Evolutionary conservation across 352 stramenopile genomes (phyloP).

Genomic region (Phytophthora sojae): DNA sequence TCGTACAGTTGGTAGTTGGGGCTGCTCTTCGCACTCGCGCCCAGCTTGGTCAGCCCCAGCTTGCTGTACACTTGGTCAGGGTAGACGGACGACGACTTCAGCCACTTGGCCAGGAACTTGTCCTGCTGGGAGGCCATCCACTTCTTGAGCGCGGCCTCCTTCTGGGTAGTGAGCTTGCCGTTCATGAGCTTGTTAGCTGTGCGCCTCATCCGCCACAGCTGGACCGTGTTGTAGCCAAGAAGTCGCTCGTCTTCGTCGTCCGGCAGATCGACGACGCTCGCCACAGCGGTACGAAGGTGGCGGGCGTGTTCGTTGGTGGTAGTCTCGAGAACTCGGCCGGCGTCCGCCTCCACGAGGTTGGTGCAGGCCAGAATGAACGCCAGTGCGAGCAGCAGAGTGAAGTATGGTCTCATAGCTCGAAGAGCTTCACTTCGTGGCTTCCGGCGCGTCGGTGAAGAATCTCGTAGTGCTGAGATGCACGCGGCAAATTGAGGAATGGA

Average conservation of each 20-base stretch:
- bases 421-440: background rate
- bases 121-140: background rate
- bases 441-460: background rate
- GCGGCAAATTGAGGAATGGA: too few relatives aligned
- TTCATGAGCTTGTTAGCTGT: background rate
- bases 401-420: background rate
- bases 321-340: too few relatives aligned
- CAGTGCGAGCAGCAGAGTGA: background rate
- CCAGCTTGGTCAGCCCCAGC: background rate
- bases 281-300: background rate
- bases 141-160: background rate
- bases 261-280: background rate
- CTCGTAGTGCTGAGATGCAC: too few relatives aligned
- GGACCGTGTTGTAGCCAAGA: background rate
- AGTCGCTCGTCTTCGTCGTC: background rate
- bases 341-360: too few relatives aligned
- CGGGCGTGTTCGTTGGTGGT: background rate
- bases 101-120: background rate
- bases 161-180: background rate
- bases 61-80: background rate
- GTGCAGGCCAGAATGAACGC: too few relatives aligned
- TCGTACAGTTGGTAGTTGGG: background rate
- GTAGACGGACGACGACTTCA: background rate
- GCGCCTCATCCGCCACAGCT: background rate
- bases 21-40: background rate